Evolutionary conservation across 2,329 filamentous ascomycete genomes (phyloP).

Genomic region (Ophiostoma pallidulum): DNA sequence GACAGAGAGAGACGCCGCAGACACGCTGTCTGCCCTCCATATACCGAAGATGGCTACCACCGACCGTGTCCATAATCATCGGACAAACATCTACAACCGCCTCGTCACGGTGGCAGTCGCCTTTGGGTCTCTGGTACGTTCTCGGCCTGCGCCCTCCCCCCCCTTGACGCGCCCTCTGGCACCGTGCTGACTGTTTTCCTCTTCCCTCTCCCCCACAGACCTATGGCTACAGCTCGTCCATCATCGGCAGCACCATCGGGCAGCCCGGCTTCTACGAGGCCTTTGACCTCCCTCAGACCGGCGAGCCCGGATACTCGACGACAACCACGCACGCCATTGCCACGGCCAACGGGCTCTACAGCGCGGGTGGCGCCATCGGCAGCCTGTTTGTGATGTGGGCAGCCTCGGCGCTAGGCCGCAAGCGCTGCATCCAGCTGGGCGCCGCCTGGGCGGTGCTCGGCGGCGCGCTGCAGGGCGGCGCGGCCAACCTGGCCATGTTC

Average conservation of each 20-base stretch:
- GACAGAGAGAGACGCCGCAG: too few species aligned
- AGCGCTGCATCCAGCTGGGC: slow-evolving; percentile 37
- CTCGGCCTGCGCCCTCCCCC: not conserved
- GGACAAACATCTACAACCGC: slow-evolving; percentile 24
- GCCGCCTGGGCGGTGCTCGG: slow-evolving; percentile 34
- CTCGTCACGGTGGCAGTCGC: slow-evolving; percentile 28
- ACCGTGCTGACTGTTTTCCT: too few species aligned
- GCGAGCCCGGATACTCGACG: slow-evolving; percentile 34
- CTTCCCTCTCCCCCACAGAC: slow-evolving; percentile 27
- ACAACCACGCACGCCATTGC: slow-evolving; percentile 38
- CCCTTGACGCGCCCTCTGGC: not conserved
- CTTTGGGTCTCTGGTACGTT: slow-evolving; percentile 25
- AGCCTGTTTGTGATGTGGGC: slow-evolving; percentile 42
- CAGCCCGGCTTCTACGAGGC: slow-evolving; percentile 42
- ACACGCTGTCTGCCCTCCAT: too few species aligned
- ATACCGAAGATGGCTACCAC: not conserved
- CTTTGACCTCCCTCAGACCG: slow-evolving; percentile 35
- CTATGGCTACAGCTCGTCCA: slow-evolving; percentile 41
- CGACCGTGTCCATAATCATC: not conserved
- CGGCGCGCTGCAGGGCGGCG: slow-evolving; percentile 36
- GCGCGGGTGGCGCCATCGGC: slow-evolving; percentile 36
- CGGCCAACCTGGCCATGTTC: slow-evolving; percentile 35
- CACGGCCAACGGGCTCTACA: slow-evolving; percentile 23
- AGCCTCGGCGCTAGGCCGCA: slow-evolving; percentile 33
- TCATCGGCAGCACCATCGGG: slow-evolving; percentile 42